phyloP scores from a whole-genome alignment of 2,329 filamentous ascomycete genomes.

The Fusarium mundagurra region DNA sequence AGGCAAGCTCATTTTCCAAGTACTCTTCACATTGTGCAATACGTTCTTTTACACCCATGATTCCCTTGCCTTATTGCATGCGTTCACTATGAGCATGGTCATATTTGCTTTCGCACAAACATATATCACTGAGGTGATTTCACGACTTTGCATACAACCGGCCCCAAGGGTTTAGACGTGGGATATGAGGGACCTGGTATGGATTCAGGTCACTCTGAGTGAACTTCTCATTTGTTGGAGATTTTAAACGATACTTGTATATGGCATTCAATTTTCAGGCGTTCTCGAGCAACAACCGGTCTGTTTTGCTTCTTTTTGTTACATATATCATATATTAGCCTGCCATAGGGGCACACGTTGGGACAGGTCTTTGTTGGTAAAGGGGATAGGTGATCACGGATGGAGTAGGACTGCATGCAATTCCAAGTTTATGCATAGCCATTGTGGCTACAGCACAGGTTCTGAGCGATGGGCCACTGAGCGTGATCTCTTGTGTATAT shows the following conservation, averaged over 20 bases:
- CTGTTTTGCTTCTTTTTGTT: conserved; percentile 17
- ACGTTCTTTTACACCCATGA: conserved; percentile 9
- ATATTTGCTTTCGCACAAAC: conserved; percentile 29
- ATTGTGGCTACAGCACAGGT: conserved; percentile 3
- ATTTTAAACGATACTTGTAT: conserved; percentile 24
- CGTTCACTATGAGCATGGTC: conserved; percentile 14
- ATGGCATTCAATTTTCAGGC: conserved; percentile 27
- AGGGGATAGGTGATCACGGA: conserved; percentile 3
- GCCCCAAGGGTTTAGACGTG: conserved; percentile 1
- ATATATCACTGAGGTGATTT: conserved; percentile 27
- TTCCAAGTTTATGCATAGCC: conserved; percentile 15
- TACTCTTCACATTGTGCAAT: neutral
- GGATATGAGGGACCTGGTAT: conserved; percentile 13
- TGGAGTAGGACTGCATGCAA: conserved; percentile 24
- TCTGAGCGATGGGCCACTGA: conserved; percentile 25
- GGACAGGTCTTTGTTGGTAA: conserved; percentile 3
- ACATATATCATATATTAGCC: conserved; percentile 15
- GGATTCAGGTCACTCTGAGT: conserved; percentile 18
- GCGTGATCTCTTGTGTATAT: conserved; percentile 33
- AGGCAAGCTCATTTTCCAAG: neutral
- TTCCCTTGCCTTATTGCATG: conserved; percentile 10
- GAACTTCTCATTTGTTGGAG: conserved; percentile 28
- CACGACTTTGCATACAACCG: conserved; percentile 4
- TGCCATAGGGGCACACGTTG: conserved; percentile 4
- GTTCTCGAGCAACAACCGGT: conserved; percentile 31